Evolutionary conservation across 176 grass and related monocot genomes (phyloP).

Genomic region (Cymbopogon citratus): DNA sequence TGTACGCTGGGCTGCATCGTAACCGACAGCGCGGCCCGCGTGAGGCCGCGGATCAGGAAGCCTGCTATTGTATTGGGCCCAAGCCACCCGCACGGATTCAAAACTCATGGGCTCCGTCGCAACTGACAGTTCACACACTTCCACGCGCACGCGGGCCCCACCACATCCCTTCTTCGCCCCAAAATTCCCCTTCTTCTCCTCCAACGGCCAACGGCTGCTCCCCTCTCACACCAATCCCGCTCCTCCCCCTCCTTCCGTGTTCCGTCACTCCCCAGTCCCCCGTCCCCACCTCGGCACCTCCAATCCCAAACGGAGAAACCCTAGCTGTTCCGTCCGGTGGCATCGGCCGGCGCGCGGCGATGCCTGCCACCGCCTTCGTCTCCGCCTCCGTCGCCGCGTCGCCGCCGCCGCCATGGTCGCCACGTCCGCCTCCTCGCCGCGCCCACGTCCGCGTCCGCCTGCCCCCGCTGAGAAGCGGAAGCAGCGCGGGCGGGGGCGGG

Average conservation of each 20-base stretch:
- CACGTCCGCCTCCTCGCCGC: background rate
- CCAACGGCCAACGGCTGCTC: background rate
- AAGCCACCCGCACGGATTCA: background rate
- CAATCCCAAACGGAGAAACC: background rate
- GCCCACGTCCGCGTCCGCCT: background rate
- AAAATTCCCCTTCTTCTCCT: background rate
- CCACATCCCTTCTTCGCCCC: slow-evolving; percentile 21
- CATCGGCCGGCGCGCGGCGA: slow-evolving; percentile 11
- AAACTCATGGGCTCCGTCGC: slow-evolving; percentile 8
- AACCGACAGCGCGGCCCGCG: no score
- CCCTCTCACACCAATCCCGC: background rate
- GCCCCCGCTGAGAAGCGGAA: slow-evolving; percentile 29
- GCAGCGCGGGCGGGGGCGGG: background rate
- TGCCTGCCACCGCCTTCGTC: slow-evolving; percentile 4
- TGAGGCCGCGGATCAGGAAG: background rate
- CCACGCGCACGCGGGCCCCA: slow-evolving; percentile 12
- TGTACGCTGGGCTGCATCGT: no score
- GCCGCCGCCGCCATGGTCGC: slow-evolving; percentile 10
- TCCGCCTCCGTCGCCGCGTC: background rate
- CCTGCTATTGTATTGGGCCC: background rate
- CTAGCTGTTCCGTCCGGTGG: background rate
- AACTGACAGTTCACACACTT: background rate
- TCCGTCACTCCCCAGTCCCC: background rate
- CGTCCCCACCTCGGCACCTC: background rate
- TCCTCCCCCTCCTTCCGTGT: background rate